Conservation (phyloP, 2,329 filamentous ascomycete genomes). For the Stagonosporopsis tanaceti region DNA sequence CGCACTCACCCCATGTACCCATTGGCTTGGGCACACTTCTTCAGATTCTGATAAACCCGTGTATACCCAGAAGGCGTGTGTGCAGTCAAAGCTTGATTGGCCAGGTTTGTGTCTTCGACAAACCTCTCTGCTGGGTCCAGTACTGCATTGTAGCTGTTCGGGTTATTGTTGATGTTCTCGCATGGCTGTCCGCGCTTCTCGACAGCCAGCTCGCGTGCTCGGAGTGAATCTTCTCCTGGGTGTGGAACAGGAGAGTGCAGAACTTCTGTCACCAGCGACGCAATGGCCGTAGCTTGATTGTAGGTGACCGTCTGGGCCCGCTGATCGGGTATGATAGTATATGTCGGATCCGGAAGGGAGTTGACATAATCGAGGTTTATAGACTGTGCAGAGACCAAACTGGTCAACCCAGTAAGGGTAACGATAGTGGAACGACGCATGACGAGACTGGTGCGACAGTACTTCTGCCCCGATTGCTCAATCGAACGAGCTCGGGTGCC, state of each 20-base stretch:
- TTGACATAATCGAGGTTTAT: not conserved
- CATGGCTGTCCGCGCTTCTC: too few relatives aligned
- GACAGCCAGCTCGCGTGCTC: too few relatives aligned
- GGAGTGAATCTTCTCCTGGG: not conserved
- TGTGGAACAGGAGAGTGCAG: not conserved
- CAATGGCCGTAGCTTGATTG: not conserved
- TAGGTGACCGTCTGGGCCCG: not conserved
- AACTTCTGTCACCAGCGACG: not conserved
- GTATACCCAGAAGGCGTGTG: not conserved
- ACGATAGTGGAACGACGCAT: too few relatives aligned
- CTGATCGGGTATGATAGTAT: not conserved
- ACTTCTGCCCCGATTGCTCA: too few relatives aligned
- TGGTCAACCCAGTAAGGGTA: too few relatives aligned
- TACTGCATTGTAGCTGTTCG: too few relatives aligned
- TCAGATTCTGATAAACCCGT: slow-evolving; percentile 1
- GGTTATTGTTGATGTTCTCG: too few relatives aligned
- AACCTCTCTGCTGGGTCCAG: not conserved
- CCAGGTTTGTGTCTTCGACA: not conserved
- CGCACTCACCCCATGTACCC: slow-evolving; percentile 6
- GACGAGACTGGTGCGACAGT: too few relatives aligned
- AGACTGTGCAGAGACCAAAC: not conserved
- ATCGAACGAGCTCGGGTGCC: too few relatives aligned
- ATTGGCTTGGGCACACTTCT: not conserved
- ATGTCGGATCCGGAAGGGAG: not conserved
- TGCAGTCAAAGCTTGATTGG: not conserved